Percentiles rank a stretch among this genome's conserved stretches.
Conservation (phyloP, 257 asterid species). For the Rauvolfia tetraphylla region DNA sequence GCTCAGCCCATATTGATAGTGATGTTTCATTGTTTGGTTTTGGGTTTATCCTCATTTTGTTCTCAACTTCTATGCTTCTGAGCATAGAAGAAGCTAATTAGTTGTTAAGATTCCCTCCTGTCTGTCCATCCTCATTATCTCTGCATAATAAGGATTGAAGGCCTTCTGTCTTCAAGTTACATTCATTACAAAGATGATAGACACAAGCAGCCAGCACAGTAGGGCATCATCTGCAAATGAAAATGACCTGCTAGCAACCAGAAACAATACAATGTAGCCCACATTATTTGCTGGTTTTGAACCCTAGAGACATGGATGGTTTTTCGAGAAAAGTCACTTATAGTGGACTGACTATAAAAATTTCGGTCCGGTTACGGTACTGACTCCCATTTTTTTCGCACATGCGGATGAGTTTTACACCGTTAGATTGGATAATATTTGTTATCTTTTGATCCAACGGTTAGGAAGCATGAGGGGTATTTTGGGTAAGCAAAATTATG, state of each 20-base stretch:
- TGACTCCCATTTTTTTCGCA: too few relatives aligned
- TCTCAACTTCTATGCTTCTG: background rate
- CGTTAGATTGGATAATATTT: too few relatives aligned
- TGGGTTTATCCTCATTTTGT: background rate
- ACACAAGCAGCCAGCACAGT: background rate
- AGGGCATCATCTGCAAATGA: slow-evolving; percentile 9
- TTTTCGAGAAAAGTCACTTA: background rate
- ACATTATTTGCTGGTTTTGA: background rate
- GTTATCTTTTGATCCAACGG: too few relatives aligned
- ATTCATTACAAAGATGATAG: background rate
- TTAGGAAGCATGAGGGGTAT: too few relatives aligned
- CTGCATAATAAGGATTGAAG: background rate
- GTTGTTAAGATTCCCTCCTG: background rate
- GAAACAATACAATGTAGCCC: background rate
- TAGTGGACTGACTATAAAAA: too few relatives aligned
- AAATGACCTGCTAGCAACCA: background rate
- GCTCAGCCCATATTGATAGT: background rate
- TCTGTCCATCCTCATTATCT: slow-evolving; percentile 5
- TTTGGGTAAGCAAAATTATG: too few relatives aligned
- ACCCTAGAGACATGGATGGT: background rate
- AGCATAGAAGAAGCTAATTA: background rate
- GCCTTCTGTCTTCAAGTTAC: slow-evolving; percentile 8
- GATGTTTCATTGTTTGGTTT: background rate
- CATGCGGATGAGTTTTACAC: too few relatives aligned
- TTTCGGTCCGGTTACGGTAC: too few relatives aligned